Conservation (phyloP, 257 asterid species). For the Capsicum pubescens region DNA sequence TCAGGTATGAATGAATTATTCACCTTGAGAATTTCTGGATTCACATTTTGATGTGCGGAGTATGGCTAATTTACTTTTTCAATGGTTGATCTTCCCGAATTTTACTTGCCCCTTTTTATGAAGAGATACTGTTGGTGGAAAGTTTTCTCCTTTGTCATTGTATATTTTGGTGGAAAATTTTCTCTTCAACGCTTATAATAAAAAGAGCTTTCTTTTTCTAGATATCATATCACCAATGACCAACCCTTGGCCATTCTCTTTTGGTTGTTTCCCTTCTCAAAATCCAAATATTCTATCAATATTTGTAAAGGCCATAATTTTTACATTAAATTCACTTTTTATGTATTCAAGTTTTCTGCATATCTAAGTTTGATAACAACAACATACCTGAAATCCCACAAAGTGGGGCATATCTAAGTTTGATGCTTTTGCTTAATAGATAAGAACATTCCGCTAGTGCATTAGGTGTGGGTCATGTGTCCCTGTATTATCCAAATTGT, state of each 20-base stretch:
- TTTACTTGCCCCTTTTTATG: neutral
- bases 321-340: neutral
- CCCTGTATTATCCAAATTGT: neutral
- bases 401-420: neutral
- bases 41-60: slow-evolving; percentile 1
- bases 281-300: neutral
- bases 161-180: neutral
- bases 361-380: neutral
- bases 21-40: neutral
- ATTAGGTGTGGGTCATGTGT: neutral
- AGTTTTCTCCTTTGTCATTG: neutral
- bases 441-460: neutral
- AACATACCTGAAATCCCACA: too few species aligned
- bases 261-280: slow-evolving; percentile 2
- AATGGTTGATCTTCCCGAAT: neutral
- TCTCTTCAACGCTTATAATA: neutral
- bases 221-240: slow-evolving; percentile 12
- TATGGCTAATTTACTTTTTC: neutral
- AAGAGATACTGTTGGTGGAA: neutral
- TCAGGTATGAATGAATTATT: slow-evolving; percentile 61
- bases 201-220: neutral
- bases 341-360: neutral
- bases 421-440: neutral
- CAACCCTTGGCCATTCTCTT: slow-evolving; percentile 9
- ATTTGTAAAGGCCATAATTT: neutral